Conservation (phyloP, 192 early-diverging fungal genomes). For the Entomortierella lignicola region DNA sequence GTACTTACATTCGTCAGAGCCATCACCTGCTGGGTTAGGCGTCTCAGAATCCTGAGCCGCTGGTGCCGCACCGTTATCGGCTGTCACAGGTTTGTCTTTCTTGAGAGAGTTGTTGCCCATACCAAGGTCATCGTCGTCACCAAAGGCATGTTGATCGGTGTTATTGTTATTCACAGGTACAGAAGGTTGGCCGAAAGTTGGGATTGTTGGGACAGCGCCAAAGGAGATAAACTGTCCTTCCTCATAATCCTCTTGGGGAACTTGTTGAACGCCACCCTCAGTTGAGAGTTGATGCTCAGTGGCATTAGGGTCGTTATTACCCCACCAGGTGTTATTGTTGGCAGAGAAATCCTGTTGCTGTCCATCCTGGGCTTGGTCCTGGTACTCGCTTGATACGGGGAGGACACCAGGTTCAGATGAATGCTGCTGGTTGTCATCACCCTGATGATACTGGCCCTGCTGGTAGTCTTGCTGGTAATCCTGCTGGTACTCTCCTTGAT, state of each 20-base stretch:
- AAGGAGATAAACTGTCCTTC: conserved; percentile 48
- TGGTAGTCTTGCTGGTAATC: conserved; percentile 25
- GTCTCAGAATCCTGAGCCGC: conserved; percentile 1
- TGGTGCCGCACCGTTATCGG: background rate
- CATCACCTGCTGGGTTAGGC: conserved; percentile 20
- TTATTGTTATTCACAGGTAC: conserved; percentile 26
- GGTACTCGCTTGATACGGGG: conserved; percentile 41
- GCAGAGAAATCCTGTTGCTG: conserved; percentile 32
- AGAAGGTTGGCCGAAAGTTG: conserved; percentile 33
- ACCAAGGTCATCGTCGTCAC: conserved; percentile 72
- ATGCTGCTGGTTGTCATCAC: conserved; percentile 22
- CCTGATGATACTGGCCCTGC: conserved; percentile 10
- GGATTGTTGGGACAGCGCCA: conserved; percentile 47
- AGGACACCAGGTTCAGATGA: conserved; percentile 33
- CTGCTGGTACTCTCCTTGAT: conserved; percentile 35
- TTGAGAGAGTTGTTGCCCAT: conserved; percentile 67
- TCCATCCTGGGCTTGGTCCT: conserved; percentile 50
- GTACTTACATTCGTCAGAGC: conserved; percentile 36
- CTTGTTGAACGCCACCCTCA: conserved; percentile 13
- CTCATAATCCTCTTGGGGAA: conserved; percentile 25
- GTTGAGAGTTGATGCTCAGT: conserved; percentile 4
- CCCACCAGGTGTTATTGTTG: conserved; percentile 59
- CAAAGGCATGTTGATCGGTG: conserved; percentile 26
- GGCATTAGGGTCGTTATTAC: conserved; percentile 27
- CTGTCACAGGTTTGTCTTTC: conserved; percentile 39